phyloP scores from a whole-genome alignment of 805 yeast species.

The Candida manassasensis region DNA sequence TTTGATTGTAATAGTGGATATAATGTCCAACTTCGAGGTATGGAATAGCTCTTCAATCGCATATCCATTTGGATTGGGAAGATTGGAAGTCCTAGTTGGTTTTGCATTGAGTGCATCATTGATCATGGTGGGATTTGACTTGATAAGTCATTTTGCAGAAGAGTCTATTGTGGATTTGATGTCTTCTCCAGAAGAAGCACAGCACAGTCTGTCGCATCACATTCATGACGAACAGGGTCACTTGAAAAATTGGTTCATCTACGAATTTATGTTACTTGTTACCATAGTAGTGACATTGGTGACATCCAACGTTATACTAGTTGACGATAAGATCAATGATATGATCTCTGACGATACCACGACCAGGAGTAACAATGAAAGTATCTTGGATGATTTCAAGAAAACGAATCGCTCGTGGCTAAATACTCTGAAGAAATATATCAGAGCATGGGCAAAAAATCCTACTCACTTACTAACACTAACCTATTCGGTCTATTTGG shows the following conservation, averaged over 20 bases:
- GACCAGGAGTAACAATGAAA: constrained; percentile 6
- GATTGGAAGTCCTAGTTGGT: constrained; percentile 82
- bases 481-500: constrained; percentile 35
- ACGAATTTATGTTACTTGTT: constrained; percentile 21
- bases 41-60: constrained; percentile 81
- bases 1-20: constrained; percentile 64
- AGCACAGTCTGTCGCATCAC: constrained; percentile 34
- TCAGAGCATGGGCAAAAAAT: constrained; percentile 22
- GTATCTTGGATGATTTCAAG: constrained; percentile 8
- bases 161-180: constrained; percentile 51
- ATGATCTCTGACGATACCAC: constrained; percentile 24
- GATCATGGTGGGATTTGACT: constrained; percentile 86
- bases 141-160: constrained; percentile 82
- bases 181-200: constrained; percentile 12
- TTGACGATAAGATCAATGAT: constrained; percentile 28
- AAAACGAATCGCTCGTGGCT: not conserved
- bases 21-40: constrained; percentile 86
- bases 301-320: constrained; percentile 32
- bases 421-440: constrained; percentile 9
- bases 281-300: constrained; percentile 25
- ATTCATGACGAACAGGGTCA: constrained; percentile 28
- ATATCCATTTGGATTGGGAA: constrained; percentile 90
- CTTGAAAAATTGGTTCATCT: constrained; percentile 23
- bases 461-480: constrained; percentile 48
- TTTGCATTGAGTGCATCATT: constrained; percentile 83